These are phyloP conservation scores for Rhynchospora pubera DNA, from an alignment of 176 grass and related monocot genomes.

Conservation along the genomic window DNA sequence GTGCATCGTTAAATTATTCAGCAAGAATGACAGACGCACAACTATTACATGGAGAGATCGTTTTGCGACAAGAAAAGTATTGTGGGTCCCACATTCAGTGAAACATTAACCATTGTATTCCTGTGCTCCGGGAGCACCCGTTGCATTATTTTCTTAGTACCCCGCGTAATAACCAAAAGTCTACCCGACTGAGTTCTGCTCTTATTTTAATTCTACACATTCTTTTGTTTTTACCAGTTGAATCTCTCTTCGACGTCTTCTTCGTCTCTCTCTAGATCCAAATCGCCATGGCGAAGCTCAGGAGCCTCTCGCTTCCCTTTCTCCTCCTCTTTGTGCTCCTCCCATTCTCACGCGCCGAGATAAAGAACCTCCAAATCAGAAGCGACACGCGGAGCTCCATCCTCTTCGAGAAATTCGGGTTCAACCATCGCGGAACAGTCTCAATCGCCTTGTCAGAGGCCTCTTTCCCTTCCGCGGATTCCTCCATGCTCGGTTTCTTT, in stretches of 20 bases:
- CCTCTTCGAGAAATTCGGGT: slow-evolving; percentile 99
- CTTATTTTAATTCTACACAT: neutral
- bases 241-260: neutral
- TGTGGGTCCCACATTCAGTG: neutral
- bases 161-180: slow-evolving; percentile 10
- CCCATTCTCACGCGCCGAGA: slow-evolving; percentile 54
- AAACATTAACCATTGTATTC: neutral
- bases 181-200: neutral
- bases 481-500: slow-evolving; percentile 60
- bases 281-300: slow-evolving; percentile 37
- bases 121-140: neutral
- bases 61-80: neutral
- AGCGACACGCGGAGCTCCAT: slow-evolving; percentile 53
- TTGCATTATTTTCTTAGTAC: neutral
- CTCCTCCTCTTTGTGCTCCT: slow-evolving; percentile 30
- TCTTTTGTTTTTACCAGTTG: neutral
- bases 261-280: slow-evolving; percentile 19
- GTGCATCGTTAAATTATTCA: neutral
- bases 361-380: slow-evolving; percentile 59
- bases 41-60: neutral
- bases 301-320: slow-evolving; percentile 20
- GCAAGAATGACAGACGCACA: neutral
- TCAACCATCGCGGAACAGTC: slow-evolving; percentile 46
- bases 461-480: slow-evolving; percentile 32
- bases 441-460: slow-evolving; percentile 36